Base-by-base conservation (phyloP, 2,329 filamentous ascomycete species). In the Venturiaceae sp. region DNA sequence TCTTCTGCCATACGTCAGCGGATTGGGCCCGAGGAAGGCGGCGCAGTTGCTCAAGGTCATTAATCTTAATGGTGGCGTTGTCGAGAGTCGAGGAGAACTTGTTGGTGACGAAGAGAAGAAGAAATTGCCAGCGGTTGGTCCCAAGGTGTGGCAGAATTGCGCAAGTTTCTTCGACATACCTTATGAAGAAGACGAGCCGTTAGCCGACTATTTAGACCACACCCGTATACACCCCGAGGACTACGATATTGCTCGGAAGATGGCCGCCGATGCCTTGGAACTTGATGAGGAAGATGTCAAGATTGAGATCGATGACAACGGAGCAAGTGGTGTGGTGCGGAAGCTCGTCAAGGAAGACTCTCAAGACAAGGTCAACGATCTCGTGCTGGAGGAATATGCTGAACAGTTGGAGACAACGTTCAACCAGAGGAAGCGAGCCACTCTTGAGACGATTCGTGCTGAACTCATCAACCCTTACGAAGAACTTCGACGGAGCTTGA, bases 241-340 rank as follows among this genome's bases (percentile, higher is more conserved):
- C 70, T 99, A 99, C 72, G 94, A 99, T 65, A 86, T 99, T 62
- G 94, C 91, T 53, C 89, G 92, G 65, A 99, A 99, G 75, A 97
- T 99, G 87, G 94, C 94, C 21, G 94, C 94, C 3, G 94, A 99
- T 77, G 94, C 94, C 16, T 79, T 99, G 53, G 92, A 96, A 69
- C 80, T 99, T 64, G 94, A 99, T 65, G 94, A 99, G 74, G 94
- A 99, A 75, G 94, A 99, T 67, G 90, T 99, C 69, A 95, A 96
- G 73, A 90, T 88, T 1, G 92, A 97, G 74, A 88, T 87, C 5
- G 90, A 95, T 63, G 90, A 96, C 67, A 90, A 91, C 63, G 94
- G 94, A 0, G 80, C 88, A 0, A 91, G 89, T 16, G 94, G 92
- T 7, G 92, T 97, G 64, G 90, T 99, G 58, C 86, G 92, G 62